Evolutionary conservation across 2,329 filamentous ascomycete species (phyloP).

Genomic region (Amphichorda felina): DNA sequence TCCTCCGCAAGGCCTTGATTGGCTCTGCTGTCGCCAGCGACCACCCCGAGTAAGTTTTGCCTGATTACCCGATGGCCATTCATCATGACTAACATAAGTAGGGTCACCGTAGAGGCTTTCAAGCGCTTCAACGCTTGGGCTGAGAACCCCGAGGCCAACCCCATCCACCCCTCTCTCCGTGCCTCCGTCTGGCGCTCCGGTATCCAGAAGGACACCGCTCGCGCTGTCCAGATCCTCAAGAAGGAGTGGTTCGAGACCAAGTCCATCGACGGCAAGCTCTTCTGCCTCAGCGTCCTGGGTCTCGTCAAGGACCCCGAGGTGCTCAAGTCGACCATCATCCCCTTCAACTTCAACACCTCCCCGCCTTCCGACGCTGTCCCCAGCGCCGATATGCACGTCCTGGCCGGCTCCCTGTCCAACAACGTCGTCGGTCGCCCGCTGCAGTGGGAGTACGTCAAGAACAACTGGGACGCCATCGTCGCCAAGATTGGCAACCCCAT

Average conservation of each 20-base stretch:
- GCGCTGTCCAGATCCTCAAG: slow-evolving; percentile 63
- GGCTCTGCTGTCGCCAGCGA: slow-evolving; percentile 62
- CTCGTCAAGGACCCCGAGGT: slow-evolving; percentile 57
- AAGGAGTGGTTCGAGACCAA: slow-evolving; percentile 74
- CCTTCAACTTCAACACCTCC: slow-evolving; percentile 64
- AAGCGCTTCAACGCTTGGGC: slow-evolving; percentile 73
- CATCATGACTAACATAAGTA: slow-evolving; percentile 1
- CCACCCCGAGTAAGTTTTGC: slow-evolving; percentile 53
- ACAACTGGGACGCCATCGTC: slow-evolving; percentile 66
- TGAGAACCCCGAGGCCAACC: slow-evolving; percentile 50
- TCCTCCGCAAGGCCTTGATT: slow-evolving; percentile 75
- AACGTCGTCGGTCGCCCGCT: slow-evolving; percentile 63
- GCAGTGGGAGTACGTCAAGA: slow-evolving; percentile 78
- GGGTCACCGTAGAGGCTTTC: slow-evolving; percentile 60
- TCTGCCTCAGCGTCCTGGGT: slow-evolving; percentile 66
- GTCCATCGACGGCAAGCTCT: slow-evolving; percentile 84
- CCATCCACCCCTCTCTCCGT: slow-evolving; percentile 74
- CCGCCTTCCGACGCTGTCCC: slow-evolving; percentile 55
- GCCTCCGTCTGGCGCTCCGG: slow-evolving; percentile 69
- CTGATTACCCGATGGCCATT: background rate
- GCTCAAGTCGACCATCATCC: slow-evolving; percentile 52
- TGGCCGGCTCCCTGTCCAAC: slow-evolving; percentile 57
- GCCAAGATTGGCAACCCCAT: slow-evolving; percentile 72
- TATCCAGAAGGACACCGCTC: slow-evolving; percentile 56
- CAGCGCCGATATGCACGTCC: slow-evolving; percentile 77